These are phyloP conservation scores for Rhododendron mucronatum DNA, from an alignment of 148 eudicot genomes.

Conservation along the genomic window DNA sequence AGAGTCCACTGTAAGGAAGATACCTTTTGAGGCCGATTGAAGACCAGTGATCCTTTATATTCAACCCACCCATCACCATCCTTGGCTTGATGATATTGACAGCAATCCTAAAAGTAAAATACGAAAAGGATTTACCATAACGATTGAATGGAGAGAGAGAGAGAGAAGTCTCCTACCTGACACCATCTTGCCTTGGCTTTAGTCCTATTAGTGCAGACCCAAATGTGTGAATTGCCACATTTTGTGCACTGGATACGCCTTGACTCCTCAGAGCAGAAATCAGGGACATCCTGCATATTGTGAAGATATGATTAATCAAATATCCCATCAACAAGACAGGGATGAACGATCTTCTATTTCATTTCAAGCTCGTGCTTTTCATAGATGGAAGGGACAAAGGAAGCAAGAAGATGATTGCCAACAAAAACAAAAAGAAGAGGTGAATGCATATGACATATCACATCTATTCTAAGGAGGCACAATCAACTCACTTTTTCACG, in stretches of 20 bases:
- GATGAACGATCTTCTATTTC: not conserved
- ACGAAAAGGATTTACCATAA: not conserved
- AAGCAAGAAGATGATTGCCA: not conserved
- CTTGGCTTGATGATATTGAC: constrained; percentile 98
- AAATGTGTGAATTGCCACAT: constrained; percentile 85
- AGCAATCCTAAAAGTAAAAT: constrained; percentile 60
- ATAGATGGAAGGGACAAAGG: not conserved
- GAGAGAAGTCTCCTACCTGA: constrained; percentile 51
- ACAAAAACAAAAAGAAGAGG: not conserved
- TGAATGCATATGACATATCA: not conserved
- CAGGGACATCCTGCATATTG: constrained; percentile 47
- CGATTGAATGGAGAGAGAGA: not conserved
- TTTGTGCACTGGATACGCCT: constrained; percentile 98
- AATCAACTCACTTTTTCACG: not conserved
- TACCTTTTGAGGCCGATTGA: constrained; percentile 32
- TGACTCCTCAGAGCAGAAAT: constrained; percentile 86
- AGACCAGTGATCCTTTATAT: constrained; percentile 35
- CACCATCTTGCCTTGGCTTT: constrained; percentile 98
- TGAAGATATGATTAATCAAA: constrained; percentile 7
- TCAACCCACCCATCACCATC: constrained; percentile 99
- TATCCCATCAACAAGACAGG: not conserved
- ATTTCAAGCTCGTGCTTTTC: not conserved
- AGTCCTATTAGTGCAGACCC: constrained; percentile 95
- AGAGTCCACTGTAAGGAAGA: not conserved
- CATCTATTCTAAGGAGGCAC: not conserved